These are phyloP conservation scores for Saprolegnia diclina DNA, from an alignment of 352 stramenopile genomes.

Conservation along the genomic window DNA sequence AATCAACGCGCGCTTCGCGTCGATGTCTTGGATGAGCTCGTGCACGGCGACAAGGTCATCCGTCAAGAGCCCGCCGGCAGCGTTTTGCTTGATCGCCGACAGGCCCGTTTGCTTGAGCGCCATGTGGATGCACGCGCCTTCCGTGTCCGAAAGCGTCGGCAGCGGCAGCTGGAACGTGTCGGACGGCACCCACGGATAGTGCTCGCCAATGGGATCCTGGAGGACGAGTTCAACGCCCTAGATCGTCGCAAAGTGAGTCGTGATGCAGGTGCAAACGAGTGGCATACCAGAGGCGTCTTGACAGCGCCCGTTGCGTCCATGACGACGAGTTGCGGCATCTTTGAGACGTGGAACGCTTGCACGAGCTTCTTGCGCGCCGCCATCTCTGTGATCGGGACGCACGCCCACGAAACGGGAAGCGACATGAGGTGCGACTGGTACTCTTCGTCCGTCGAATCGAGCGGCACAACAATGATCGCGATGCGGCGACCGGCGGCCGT, in stretches of 20 bases:
- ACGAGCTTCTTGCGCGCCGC: constrained; percentile 64
- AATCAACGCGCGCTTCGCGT: constrained; percentile 12
- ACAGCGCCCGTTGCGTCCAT: constrained; percentile 47
- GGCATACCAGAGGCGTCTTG: constrained; percentile 41
- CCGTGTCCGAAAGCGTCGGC: constrained; percentile 44
- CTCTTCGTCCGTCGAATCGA: constrained; percentile 58
- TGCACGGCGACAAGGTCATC: constrained; percentile 15
- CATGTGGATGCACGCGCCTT: constrained; percentile 58
- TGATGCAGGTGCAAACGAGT: not conserved
- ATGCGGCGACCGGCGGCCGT: constrained; percentile 44
- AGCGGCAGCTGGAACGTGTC: constrained; percentile 52
- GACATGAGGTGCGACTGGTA: constrained; percentile 47
- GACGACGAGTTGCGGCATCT: constrained; percentile 59
- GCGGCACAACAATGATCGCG: constrained; percentile 65
- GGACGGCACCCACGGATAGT: constrained; percentile 55
- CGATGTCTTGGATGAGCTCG: constrained; percentile 3
- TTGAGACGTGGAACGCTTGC: constrained; percentile 51
- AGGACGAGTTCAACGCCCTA: constrained; percentile 62
- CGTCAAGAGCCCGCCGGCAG: not conserved
- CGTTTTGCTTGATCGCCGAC: constrained; percentile 57
- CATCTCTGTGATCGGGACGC: constrained; percentile 71
- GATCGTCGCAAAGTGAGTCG: not conserved
- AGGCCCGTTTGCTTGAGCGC: constrained; percentile 64
- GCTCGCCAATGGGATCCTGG: constrained; percentile 47
- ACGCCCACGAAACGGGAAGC: constrained; percentile 60